Conservation (phyloP, 371 early-diverging fungal species). For the Haplosporangium sp. region DNA sequence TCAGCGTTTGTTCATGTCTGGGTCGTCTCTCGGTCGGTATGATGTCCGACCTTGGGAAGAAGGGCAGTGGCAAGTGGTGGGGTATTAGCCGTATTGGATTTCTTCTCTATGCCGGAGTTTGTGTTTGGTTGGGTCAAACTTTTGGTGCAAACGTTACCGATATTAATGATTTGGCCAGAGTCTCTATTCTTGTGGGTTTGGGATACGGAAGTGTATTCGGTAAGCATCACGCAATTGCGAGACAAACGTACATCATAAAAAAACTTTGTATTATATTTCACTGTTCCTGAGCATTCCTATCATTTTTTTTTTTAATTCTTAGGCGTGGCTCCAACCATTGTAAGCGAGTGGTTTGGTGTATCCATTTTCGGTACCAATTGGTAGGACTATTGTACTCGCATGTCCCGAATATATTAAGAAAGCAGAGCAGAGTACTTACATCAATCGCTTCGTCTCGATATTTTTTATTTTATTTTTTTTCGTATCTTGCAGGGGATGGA, state of each 20-base stretch:
- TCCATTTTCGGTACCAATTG: conserved; percentile 56
- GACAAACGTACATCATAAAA: too few species aligned
- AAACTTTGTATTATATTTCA: too few species aligned
- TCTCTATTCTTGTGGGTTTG: conserved; percentile 51
- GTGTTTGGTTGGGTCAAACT: conserved; percentile 50
- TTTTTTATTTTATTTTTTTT: not conserved
- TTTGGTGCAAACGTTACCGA: conserved; percentile 23
- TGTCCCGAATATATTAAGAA: not conserved
- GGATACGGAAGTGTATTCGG: conserved; percentile 59
- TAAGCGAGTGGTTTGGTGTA: conserved; percentile 58
- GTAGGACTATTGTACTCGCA: conserved; percentile 15
- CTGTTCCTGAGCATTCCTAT: too few species aligned
- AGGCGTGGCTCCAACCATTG: conserved; percentile 57
- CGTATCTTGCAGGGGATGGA: conserved; percentile 48
- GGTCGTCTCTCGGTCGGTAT: conserved; percentile 55
- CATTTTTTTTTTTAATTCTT: not conserved
- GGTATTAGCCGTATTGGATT: conserved; percentile 47
- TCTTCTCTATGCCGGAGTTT: conserved; percentile 41
- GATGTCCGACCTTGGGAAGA: conserved; percentile 56
- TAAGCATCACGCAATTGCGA: conserved; percentile 8
- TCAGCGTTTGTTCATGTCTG: conserved; percentile 59
- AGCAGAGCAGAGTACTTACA: not conserved
- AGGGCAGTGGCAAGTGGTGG: conserved; percentile 41
- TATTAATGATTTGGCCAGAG: conserved; percentile 31
- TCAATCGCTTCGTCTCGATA: not conserved